These are phyloP conservation scores for Hawksworthiomyces lignivorus DNA, from an alignment of 2,329 filamentous ascomycete species.

Conservation along the genomic window DNA sequence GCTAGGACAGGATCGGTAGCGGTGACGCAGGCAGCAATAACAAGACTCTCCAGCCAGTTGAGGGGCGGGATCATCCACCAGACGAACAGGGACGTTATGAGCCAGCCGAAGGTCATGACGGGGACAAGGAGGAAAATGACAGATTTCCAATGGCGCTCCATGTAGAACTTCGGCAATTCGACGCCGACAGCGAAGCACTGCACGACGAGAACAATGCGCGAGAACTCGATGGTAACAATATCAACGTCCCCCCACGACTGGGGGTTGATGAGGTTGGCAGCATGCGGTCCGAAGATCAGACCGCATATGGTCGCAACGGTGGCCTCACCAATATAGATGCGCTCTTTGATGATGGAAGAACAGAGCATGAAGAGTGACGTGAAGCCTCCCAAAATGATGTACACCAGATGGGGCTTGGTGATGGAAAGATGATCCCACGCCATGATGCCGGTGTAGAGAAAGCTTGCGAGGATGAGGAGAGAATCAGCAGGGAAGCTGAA, in stretches of 20 bases:
- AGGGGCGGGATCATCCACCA: slow-evolving; percentile 81
- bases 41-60: slow-evolving; percentile 83
- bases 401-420: slow-evolving; percentile 94
- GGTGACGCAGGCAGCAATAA: slow-evolving; percentile 86
- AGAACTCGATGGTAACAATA: slow-evolving; percentile 82
- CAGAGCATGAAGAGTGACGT: slow-evolving; percentile 97
- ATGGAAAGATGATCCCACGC: slow-evolving; percentile 75
- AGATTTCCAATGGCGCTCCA: slow-evolving; percentile 96
- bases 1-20: slow-evolving; percentile 95
- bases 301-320: slow-evolving; percentile 86
- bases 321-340: slow-evolving; percentile 96
- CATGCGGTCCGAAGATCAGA: slow-evolving; percentile 82
- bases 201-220: slow-evolving; percentile 80
- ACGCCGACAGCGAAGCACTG: slow-evolving; percentile 90
- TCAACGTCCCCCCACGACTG: slow-evolving; percentile 73
- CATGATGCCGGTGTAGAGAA: slow-evolving; percentile 38
- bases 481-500: neutral
- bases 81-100: slow-evolving; percentile 85
- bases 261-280: slow-evolving; percentile 72
- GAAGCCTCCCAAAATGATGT: slow-evolving; percentile 96
- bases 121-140: slow-evolving; percentile 82
- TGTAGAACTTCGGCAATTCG: slow-evolving; percentile 87
- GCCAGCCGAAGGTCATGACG: slow-evolving; percentile 96
- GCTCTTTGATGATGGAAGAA: slow-evolving; percentile 96
- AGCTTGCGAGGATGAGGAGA: neutral